phyloP scores from a whole-genome alignment of 345 rosid genomes.

The Stellera chamaejasme region DNA sequence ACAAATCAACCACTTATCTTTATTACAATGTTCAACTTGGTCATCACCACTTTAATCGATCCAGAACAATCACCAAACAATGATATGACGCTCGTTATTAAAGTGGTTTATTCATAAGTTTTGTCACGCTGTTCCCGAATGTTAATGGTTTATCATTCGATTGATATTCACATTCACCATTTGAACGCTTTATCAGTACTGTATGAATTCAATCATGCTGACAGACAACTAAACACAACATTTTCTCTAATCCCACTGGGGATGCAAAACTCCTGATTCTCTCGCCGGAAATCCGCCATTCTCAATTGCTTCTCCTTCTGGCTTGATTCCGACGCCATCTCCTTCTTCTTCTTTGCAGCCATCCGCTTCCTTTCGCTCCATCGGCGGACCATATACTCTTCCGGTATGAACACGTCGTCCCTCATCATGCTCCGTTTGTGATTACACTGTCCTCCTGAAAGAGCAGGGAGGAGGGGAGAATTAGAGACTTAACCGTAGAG shows the following conservation, averaged over 20 bases:
- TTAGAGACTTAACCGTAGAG: neutral
- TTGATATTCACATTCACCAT: neutral
- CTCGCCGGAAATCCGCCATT: constrained; percentile 7
- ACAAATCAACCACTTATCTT: no score
- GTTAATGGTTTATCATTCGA: no score
- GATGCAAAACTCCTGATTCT: constrained; percentile 12
- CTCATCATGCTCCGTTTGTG: no score
- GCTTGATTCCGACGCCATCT: constrained; percentile 10
- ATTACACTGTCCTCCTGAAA: neutral
- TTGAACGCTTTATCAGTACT: neutral
- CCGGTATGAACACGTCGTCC: constrained; percentile 56
- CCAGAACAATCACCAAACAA: no score
- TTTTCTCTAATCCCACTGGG: constrained; percentile 14
- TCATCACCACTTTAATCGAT: no score
- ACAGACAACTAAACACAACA: constrained; percentile 23
- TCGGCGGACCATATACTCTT: constrained; percentile 50
- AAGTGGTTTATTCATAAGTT: no score
- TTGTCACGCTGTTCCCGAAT: no score
- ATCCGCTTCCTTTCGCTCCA: constrained; percentile 40
- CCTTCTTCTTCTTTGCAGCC: constrained; percentile 18
- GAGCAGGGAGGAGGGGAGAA: neutral
- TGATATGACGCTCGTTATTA: no score
- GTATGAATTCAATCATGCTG: constrained; percentile 15
- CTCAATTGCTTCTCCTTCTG: constrained; percentile 11
- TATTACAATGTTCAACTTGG: no score